A percentile compares a stretch with the other conserved stretches of the same genome.
phyloP scores from a whole-genome alignment of 139 green algal species.

The Coelastrella sp. region DNA sequence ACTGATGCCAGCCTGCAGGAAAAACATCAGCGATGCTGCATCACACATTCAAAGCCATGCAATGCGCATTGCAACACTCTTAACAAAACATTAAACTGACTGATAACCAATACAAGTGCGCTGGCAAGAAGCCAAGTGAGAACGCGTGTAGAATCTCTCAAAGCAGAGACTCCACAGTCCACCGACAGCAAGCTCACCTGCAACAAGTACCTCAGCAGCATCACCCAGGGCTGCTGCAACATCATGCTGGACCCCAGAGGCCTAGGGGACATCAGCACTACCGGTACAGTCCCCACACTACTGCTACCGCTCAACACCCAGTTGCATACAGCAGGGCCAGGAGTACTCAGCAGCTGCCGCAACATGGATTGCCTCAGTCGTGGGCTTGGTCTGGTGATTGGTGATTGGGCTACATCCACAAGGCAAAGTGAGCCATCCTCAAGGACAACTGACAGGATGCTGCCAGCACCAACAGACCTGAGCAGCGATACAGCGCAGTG shows the following conservation, averaged over 20 bases:
- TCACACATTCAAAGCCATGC: neutral
- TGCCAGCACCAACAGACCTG: conserved; percentile 52
- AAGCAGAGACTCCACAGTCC: too few relatives aligned
- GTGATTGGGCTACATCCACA: conserved; percentile 54
- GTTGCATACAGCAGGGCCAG: neutral
- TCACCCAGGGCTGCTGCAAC: conserved; percentile 72
- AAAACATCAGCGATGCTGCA: neutral
- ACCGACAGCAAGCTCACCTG: conserved; percentile 58
- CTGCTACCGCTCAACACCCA: conserved; percentile 1
- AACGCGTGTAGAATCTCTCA: too few relatives aligned
- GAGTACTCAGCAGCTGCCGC: conserved; percentile 45
- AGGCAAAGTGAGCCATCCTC: conserved; percentile 66
- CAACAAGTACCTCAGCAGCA: conserved; percentile 82
- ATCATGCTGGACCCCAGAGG: conserved; percentile 68
- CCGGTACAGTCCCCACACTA: neutral
- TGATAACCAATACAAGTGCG: neutral
- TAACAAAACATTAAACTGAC: neutral
- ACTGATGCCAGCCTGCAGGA: neutral
- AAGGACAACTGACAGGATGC: conserved; percentile 59
- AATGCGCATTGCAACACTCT: neutral
- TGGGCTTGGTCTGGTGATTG: neutral
- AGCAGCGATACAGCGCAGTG: too few relatives aligned
- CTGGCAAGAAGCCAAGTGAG: too few relatives aligned
- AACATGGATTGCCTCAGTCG: neutral
- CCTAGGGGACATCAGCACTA: conserved; percentile 46